These are phyloP conservation scores for Porogramme epimiltina DNA, from an alignment of 1,284 basidiomycete species.

Conservation along the genomic window DNA sequence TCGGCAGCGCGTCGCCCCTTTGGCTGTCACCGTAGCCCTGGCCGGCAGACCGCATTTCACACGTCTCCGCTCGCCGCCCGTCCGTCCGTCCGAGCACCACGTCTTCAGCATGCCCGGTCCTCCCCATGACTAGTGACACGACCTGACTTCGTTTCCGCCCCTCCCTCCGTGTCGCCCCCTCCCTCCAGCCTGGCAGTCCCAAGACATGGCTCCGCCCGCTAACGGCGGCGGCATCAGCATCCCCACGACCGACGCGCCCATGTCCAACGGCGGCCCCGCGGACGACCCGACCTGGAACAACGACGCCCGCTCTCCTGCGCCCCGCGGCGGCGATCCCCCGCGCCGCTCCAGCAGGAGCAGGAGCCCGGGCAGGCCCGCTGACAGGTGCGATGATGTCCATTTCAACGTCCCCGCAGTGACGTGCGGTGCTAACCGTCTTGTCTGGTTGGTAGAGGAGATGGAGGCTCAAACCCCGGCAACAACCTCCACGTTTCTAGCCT, in stretches of 20 bases:
- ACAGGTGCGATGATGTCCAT: slow-evolving; percentile 45
- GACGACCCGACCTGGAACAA: slow-evolving; percentile 46
- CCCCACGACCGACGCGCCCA: slow-evolving; percentile 54
- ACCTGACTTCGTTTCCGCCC: slow-evolving; percentile 35
- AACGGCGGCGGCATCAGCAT: slow-evolving; percentile 65
- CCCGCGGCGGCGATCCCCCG: slow-evolving; percentile 48
- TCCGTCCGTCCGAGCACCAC: background rate
- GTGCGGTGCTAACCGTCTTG: slow-evolving; percentile 3
- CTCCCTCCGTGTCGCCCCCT: slow-evolving; percentile 13
- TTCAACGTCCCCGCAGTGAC: background rate
- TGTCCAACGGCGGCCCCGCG: slow-evolving; percentile 41
- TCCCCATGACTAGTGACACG: slow-evolving; percentile 29
- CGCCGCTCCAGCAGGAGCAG: slow-evolving; percentile 71
- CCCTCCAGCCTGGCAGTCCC: slow-evolving; percentile 72
- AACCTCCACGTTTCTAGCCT: slow-evolving; percentile 96
- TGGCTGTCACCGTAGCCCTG: too few relatives aligned
- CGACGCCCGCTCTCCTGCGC: slow-evolving; percentile 45
- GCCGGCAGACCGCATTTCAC: too few relatives aligned
- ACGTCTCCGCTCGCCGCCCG: background rate
- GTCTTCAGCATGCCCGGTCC: slow-evolving; percentile 26
- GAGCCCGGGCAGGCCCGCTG: slow-evolving; percentile 58
- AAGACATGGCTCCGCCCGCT: slow-evolving; percentile 69
- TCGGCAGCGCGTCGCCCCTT: slow-evolving; percentile 7
- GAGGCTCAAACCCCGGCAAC: slow-evolving; percentile 84
- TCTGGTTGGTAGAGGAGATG: slow-evolving; percentile 34